Conservation (phyloP, 352 stramenopile species). For the Thalassiosira livingstoniorum region DNA sequence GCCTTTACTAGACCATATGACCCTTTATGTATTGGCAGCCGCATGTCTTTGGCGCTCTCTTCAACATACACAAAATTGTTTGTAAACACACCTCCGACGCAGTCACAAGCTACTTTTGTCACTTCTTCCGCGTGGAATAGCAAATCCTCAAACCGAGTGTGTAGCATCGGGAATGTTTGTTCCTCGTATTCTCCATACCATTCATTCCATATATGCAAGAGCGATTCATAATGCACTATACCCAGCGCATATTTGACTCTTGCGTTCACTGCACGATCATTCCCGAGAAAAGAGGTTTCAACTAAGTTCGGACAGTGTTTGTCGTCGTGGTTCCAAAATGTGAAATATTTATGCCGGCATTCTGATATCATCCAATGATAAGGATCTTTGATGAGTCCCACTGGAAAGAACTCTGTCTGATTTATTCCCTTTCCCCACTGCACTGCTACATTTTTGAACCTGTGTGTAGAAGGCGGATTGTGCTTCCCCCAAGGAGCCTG, state of each 20-base stretch:
- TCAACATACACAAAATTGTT: constrained; percentile 67
- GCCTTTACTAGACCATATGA: constrained; percentile 69
- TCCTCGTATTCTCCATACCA: constrained; percentile 80
- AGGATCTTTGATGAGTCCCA: constrained; percentile 68
- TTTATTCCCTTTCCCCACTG: constrained; percentile 52
- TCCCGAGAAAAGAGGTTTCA: constrained; percentile 9
- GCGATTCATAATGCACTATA: constrained; percentile 50
- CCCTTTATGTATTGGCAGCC: constrained; percentile 58
- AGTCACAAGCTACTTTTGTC: constrained; percentile 66
- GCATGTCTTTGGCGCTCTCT: constrained; percentile 68
- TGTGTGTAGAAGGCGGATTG: constrained; percentile 56
- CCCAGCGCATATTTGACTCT: constrained; percentile 48
- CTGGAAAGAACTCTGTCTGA: constrained; percentile 56
- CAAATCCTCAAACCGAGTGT: constrained; percentile 84
- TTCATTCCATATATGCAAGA: constrained; percentile 75
- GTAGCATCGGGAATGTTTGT: constrained; percentile 71
- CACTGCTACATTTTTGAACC: constrained; percentile 53
- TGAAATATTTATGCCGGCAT: constrained; percentile 58
- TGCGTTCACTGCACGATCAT: constrained; percentile 22
- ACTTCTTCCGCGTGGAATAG: constrained; percentile 78
- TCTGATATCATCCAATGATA: constrained; percentile 62
- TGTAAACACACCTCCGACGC: constrained; percentile 69
- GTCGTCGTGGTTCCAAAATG: constrained; percentile 54
- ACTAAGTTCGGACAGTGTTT: constrained; percentile 65
- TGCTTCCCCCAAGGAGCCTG: constrained; percentile 78